Percentiles rank a stretch among this genome's conserved stretches.
Conservation (phyloP, 2,329 filamentous ascomycete genomes). For the Exophiala oligosperma region DNA sequence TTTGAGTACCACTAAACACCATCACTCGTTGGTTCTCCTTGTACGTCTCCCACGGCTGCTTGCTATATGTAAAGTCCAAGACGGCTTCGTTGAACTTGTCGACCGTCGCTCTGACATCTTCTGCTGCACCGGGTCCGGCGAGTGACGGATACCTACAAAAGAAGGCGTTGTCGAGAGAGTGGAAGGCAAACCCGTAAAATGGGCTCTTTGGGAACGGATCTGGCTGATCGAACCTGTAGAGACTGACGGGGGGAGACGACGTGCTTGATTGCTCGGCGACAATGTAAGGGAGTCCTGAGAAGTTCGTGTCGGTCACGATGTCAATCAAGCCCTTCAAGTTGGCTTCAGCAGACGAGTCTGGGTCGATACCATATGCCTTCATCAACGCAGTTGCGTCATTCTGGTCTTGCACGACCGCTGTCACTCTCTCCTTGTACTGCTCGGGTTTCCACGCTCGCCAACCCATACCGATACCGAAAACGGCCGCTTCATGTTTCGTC, state of each 20-base stretch:
- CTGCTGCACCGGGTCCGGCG: slow-evolving; percentile 8
- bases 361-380: slow-evolving; percentile 9
- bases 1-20: slow-evolving; percentile 8
- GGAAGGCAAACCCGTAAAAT: slow-evolving; percentile 12
- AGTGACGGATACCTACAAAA: slow-evolving; percentile 17
- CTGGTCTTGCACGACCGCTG: slow-evolving; percentile 1
- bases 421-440: slow-evolving; percentile 9
- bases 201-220: slow-evolving; percentile 12
- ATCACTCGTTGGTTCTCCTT: neutral
- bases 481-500: slow-evolving; percentile 11
- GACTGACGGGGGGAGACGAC: slow-evolving; percentile 8
- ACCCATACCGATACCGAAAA: slow-evolving; percentile 6
- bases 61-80: slow-evolving; percentile 8
- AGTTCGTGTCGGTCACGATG: slow-evolving; percentile 13
- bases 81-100: slow-evolving; percentile 6
- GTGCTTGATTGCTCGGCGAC: slow-evolving; percentile 4
- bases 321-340: slow-evolving; percentile 12
- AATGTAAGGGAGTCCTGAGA: slow-evolving; percentile 12
- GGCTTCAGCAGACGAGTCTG: slow-evolving; percentile 1
- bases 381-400: slow-evolving; percentile 8
- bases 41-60: slow-evolving; percentile 13
- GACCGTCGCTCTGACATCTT: slow-evolving; percentile 7
- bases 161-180: slow-evolving; percentile 15
- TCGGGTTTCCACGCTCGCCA: slow-evolving; percentile 10
- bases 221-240: slow-evolving; percentile 16